A percentile compares a stretch with the other conserved stretches of the same genome.
phyloP scores from a whole-genome alignment of 1,139 yeast genomes.

The Candida freyschussii region DNA sequence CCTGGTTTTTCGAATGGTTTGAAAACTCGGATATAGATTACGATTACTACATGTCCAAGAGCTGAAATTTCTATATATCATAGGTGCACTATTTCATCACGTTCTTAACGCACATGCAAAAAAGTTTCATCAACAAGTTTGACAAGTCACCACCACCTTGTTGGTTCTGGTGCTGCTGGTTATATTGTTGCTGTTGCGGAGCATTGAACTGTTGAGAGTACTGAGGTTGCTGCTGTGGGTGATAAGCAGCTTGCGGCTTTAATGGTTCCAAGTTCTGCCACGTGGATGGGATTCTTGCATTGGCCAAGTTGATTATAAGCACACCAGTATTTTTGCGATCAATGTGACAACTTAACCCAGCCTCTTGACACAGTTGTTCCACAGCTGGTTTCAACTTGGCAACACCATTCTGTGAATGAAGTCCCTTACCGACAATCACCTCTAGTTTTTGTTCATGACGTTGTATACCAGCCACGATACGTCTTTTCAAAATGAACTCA shows the following conservation, averaged over 20 bases:
- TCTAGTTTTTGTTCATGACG: conserved; percentile 53
- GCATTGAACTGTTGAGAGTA: conserved; percentile 34
- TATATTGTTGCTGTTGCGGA: conserved; percentile 32
- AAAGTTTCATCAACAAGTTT: conserved; percentile 19
- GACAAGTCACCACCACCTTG: conserved; percentile 13
- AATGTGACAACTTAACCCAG: conserved; percentile 52
- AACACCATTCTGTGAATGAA: conserved; percentile 74
- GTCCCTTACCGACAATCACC: conserved; percentile 93
- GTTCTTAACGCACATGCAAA: conserved; percentile 28
- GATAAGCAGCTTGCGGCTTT: conserved; percentile 17
- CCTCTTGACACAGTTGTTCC: conserved; percentile 57
- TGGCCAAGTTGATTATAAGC: conserved; percentile 57
- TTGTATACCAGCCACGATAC: conserved; percentile 62
- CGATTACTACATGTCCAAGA: conserved; percentile 15
- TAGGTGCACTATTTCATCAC: conserved; percentile 11
- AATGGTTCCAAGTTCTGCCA: conserved; percentile 36
- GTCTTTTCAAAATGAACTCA: conserved; percentile 62
- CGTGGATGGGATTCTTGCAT: conserved; percentile 44
- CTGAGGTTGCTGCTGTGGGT: conserved; percentile 29
- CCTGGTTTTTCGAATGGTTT: conserved; percentile 8
- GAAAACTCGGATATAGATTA: conserved; percentile 20
- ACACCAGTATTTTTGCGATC: conserved; percentile 80
- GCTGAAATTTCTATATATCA: background rate
- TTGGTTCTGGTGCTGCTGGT: conserved; percentile 16
- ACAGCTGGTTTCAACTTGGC: conserved; percentile 91